Percentiles rank a stretch among this genome's conserved stretches.
Evolutionary conservation across 202 grass and related monocot species (phyloP).

Genomic region (Eragrostis tef): DNA sequence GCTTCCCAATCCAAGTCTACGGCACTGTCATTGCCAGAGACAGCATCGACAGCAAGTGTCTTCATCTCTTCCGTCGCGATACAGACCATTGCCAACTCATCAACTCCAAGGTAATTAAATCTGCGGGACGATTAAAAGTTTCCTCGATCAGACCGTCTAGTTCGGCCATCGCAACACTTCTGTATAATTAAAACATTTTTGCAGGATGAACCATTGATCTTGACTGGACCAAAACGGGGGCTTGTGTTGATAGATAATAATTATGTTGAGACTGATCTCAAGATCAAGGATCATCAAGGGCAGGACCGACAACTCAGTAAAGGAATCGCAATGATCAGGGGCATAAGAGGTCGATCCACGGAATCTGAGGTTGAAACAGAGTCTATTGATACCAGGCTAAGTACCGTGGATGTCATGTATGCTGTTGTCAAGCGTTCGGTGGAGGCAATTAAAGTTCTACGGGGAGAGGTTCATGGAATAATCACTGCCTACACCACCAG

Average conservation of each 20-base stretch:
- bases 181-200: background rate
- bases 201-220: background rate
- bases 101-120: background rate
- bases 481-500: no score
- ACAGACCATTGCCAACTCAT: conserved; percentile 6
- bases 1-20: background rate
- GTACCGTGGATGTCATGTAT: background rate
- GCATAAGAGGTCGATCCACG: no score
- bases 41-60: background rate
- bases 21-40: background rate
- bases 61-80: background rate
- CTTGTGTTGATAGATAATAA: background rate
- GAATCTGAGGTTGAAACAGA: background rate
- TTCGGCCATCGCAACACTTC: no score
- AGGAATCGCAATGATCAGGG: background rate
- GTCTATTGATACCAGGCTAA: background rate
- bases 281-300: background rate
- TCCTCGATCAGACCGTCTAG: no score
- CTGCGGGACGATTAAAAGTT: no score
- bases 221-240: background rate
- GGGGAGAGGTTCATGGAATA: background rate
- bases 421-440: background rate
- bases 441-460: conserved; percentile 14
- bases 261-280: conserved; percentile 6
- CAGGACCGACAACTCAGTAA: background rate